Conservation (phyloP, 2,329 filamentous ascomycete genomes). For the Aspergillus versicolor region DNA sequence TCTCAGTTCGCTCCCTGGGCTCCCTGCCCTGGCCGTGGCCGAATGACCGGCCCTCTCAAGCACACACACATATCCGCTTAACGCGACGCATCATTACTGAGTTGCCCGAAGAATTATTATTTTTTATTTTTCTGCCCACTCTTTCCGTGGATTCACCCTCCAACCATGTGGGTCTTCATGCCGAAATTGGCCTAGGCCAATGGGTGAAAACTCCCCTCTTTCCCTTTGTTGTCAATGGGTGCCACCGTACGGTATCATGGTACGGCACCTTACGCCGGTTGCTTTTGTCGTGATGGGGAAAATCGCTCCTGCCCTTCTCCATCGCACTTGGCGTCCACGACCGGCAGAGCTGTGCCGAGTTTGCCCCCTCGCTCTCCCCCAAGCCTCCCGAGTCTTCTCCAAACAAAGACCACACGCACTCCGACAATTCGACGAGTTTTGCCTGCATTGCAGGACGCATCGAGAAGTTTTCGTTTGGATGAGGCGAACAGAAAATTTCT, state of each 20-base stretch:
- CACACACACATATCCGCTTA: slow-evolving; percentile 20
- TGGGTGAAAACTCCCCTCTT: slow-evolving; percentile 21
- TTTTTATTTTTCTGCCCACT: slow-evolving; percentile 11
- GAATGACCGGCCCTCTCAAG: slow-evolving; percentile 4
- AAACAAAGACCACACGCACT: background rate
- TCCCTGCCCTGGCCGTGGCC: slow-evolving; percentile 1
- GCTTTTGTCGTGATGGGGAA: slow-evolving; percentile 14
- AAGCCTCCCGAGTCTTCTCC: slow-evolving; percentile 7
- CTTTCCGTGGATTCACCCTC: slow-evolving; percentile 17
- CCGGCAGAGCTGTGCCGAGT: slow-evolving; percentile 26
- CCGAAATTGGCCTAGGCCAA: slow-evolving; percentile 14
- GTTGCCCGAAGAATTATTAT: slow-evolving; percentile 1
- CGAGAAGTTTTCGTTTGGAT: too few relatives aligned
- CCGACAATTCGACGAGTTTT: background rate
- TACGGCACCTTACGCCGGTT: slow-evolving; percentile 19
- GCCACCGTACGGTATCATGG: background rate
- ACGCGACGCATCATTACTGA: slow-evolving; percentile 19
- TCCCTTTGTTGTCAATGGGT: slow-evolving; percentile 15
- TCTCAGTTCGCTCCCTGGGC: slow-evolving; percentile 20
- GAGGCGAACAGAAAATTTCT: background rate
- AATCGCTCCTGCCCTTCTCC: slow-evolving; percentile 13
- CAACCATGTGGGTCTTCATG: slow-evolving; percentile 10
- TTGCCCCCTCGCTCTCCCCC: slow-evolving; percentile 14
- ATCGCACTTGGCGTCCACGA: slow-evolving; percentile 13
- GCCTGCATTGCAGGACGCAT: too few relatives aligned